Base-by-base conservation (phyloP, 2,329 filamentous ascomycete species). In the Curvularia sp. region DNA sequence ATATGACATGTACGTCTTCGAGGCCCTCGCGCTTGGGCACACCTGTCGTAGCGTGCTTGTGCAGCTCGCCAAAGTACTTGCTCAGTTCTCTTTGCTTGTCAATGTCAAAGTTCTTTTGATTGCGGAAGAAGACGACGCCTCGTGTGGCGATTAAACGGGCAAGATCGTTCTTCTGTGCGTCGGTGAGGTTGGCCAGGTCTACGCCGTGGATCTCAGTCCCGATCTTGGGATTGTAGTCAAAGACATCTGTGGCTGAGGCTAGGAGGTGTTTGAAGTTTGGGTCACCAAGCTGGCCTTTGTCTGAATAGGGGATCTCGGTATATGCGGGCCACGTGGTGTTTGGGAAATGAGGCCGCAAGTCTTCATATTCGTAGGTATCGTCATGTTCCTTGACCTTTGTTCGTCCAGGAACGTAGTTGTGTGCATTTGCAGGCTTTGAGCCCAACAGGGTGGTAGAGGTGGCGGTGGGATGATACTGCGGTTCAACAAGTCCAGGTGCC, bases 111-210 rank as follows among this genome's bases (percentile, higher is more conserved):
- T 84, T 81, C 54, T 82, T 78, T 68, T 87, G 84, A 47, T 81
- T 75, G 13, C 84, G 79, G 77, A 86, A 85, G 72, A 86, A 85
- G 1, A 87, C 83, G 0, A 87, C 84, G 3, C 84, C 84, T 42
- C 84, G 77, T 25, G 79, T 80, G 3, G 84, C 80, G 49, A 86
- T 81, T 45, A 86, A 68, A 5, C 82, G 76, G 2, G 83, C 83
- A 3, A 85, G 77, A 51, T 85, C 83, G 60, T 85, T 82, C 71
- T 81, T 83, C 65, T 85, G 83, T 1, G 77, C 75, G 55, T 84
- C 79, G 2, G 75, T 83, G 28, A 85, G 74, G 47, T 78, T 80
- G 25, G 80, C 77, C 3, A 86, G 78, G 49, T 84, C 79, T 25
- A 84, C 73, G 3, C 83, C 83, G 42, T 80, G 78, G 43, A 85